Base-by-base conservation (phyloP, 768 basidiomycete genomes). In the Rhizopogon rudus region DNA sequence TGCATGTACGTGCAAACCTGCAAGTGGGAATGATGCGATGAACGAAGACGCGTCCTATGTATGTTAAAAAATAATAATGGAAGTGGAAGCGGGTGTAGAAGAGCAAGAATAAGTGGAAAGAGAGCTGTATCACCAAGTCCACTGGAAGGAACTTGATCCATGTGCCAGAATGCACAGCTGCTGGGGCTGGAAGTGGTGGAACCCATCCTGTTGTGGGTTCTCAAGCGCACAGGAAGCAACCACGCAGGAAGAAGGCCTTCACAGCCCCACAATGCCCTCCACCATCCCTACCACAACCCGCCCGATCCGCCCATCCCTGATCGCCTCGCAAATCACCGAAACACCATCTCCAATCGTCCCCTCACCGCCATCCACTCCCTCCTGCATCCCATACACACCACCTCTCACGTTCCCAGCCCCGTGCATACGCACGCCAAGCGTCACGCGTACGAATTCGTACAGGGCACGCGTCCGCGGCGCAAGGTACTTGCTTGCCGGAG, bases 361-460 rank as follows among this genome's bases (percentile, higher is more conserved):
- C 40, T 2, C 63, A 58, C n/a, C 44, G 3, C 40, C 86, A 49
- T 86, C 84, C 10, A 82, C 77, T 10, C 83, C 85, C 29, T 54
- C 57, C 22, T 56, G 60, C 68, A 86, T 76, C 7, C 89, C 87
- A 52, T 80, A 79, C 58, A 73, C 79, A 60, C 83, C 87, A 7
- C 72, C 69, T 41, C 75, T 72, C 57, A 83, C 75, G 64, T 93
- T 93, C 61, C 90, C 88, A 7, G 78, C 74, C 14, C 91, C 91
- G 59, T 91, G 83, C 88, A 91, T 93, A 60, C 75, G 74, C 57
- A 93, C 81, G n/a, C 88, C 88, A 29, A 93, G 73, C 7, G 77
- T 79, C 20, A 80, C 56, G 35, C 92, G 77, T 5, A 95, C 81
- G 58, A 84, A 94, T 66, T 88, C 84, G 68, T 95, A 95, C 22